Conservation (phyloP, 2,329 filamentous ascomycete species). For the Penicillium sp. region DNA sequence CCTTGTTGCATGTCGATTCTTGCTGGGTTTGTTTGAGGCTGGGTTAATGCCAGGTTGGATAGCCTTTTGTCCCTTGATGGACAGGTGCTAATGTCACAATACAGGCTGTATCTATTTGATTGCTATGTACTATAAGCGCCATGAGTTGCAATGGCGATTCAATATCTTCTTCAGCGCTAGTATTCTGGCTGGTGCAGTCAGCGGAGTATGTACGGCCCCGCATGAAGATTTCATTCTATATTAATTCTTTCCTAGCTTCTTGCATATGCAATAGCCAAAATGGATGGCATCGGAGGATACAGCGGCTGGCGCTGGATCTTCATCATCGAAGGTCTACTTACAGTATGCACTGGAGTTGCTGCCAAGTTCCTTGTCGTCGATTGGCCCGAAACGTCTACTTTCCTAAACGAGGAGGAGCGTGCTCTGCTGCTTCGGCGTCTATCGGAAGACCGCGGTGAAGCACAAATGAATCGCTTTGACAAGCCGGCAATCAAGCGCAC, state of each 20-base stretch:
- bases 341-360: constrained; percentile 40
- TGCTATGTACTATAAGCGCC: constrained; percentile 32
- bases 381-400: constrained; percentile 40
- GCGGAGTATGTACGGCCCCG: constrained; percentile 23
- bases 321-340: constrained; percentile 43
- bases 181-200: constrained; percentile 36
- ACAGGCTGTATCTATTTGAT: constrained; percentile 30
- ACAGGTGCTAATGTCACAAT: not conserved
- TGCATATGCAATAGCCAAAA: constrained; percentile 36
- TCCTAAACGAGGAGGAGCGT: constrained; percentile 42
- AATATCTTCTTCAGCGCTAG: constrained; percentile 30
- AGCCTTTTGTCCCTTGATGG: not conserved
- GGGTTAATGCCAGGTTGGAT: constrained; percentile 32
- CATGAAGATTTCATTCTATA: not conserved
- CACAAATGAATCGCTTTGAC: constrained; percentile 48
- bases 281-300: constrained; percentile 36
- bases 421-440: constrained; percentile 38
- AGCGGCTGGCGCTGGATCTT: constrained; percentile 43
- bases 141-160: constrained; percentile 35
- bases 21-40: constrained; percentile 33
- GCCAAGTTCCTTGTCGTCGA: constrained; percentile 45
- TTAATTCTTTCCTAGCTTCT: constrained; percentile 24
- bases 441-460: constrained; percentile 37
- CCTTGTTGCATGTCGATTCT: constrained; percentile 30
- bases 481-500: constrained; percentile 42